Evolutionary conservation across 768 basidiomycete genomes (phyloP).

Genomic region (Psilocybe cyanescens): DNA sequence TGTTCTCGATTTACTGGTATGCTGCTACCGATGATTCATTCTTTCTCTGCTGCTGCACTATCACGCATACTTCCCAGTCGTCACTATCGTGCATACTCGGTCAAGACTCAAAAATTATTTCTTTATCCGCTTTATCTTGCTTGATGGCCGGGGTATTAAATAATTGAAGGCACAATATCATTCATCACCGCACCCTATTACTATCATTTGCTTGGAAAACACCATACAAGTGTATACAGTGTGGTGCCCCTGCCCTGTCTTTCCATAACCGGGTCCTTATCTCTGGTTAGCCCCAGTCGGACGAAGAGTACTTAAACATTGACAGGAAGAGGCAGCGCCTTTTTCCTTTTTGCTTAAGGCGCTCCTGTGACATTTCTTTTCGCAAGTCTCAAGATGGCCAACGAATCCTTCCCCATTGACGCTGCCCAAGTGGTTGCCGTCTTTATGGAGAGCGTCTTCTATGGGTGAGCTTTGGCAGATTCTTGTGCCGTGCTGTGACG

Average conservation of each 20-base stretch:
- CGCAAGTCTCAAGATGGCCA: slow-evolving; percentile 20
- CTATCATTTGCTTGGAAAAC: neutral
- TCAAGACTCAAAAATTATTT: neutral
- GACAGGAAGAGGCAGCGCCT: neutral
- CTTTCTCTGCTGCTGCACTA: too few species aligned
- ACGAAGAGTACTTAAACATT: neutral
- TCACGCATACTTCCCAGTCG: too few species aligned
- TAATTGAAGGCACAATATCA: neutral
- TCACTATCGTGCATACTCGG: neutral
- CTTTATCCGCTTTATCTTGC: neutral
- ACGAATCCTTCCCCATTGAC: slow-evolving; percentile 32
- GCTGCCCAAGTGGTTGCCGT: slow-evolving; percentile 42
- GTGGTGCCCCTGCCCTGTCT: neutral
- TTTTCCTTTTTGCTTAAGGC: neutral
- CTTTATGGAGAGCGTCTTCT: slow-evolving; percentile 44
- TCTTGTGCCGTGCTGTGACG: too few species aligned
- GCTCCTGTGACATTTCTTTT: neutral
- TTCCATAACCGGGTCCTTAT: neutral
- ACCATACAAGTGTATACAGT: neutral
- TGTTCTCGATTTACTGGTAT: too few species aligned
- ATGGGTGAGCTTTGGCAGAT: slow-evolving; percentile 29
- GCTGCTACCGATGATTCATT: too few species aligned
- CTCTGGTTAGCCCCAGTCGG: neutral
- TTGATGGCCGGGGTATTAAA: neutral
- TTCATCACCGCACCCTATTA: neutral